Evolutionary conservation across 2,329 filamentous ascomycete genomes (phyloP).

Genomic region (Fusarium sp.): DNA sequence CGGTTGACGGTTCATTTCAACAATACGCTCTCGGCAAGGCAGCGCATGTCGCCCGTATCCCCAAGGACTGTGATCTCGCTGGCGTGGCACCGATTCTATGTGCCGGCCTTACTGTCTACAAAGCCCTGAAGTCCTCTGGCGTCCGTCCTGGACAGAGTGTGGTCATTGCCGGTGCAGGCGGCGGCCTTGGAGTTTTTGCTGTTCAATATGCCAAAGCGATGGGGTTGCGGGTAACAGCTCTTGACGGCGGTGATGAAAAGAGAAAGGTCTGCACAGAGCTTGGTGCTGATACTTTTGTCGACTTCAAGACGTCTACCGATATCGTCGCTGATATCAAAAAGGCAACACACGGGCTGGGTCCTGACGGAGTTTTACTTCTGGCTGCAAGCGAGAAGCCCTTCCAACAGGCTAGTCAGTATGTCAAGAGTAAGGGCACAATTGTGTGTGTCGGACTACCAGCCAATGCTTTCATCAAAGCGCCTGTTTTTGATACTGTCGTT

Average conservation of each 20-base stretch:
- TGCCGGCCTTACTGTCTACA: constrained; percentile 87
- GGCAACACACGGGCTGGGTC: constrained; percentile 79
- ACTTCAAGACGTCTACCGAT: constrained; percentile 80
- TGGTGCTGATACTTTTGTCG: constrained; percentile 79
- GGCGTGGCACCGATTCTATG: constrained; percentile 84
- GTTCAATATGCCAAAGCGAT: constrained; percentile 90
- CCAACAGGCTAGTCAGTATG: constrained; percentile 88
- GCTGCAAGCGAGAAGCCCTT: constrained; percentile 90
- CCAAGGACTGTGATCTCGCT: constrained; percentile 79
- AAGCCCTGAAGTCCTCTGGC: constrained; percentile 83
- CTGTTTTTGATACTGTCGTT: constrained; percentile 87
- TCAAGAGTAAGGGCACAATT: constrained; percentile 82
- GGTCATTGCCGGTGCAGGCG: constrained; percentile 85
- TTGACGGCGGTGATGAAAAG: constrained; percentile 88
- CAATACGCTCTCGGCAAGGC: constrained; percentile 89
- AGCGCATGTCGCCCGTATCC: constrained; percentile 82
- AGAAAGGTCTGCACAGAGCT: constrained; percentile 75
- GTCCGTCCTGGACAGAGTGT: constrained; percentile 79
- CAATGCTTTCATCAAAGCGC: constrained; percentile 81
- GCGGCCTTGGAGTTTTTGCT: constrained; percentile 80
- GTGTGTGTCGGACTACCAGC: constrained; percentile 89
- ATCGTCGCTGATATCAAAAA: constrained; percentile 81
- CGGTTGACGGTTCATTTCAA: constrained; percentile 90
- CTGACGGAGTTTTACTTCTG: constrained; percentile 86
- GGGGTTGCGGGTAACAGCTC: constrained; percentile 81